Conservation (phyloP, 345 rosid genomes). For the Balakata baccata region DNA sequence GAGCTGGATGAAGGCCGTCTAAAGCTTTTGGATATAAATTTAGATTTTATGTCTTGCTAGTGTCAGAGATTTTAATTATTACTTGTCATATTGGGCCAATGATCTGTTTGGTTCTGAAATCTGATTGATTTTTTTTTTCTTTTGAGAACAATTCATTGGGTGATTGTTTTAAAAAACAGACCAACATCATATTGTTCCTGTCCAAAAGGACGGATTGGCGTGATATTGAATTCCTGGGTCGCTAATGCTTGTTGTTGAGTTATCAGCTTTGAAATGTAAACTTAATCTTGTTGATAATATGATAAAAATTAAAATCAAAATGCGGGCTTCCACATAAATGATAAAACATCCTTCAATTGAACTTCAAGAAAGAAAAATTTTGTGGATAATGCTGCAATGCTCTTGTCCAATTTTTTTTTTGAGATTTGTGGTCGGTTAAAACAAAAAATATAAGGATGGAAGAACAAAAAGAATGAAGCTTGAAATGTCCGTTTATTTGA, state of each 20-base stretch:
- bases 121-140: not conserved
- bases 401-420: not conserved
- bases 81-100: not conserved
- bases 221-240: too few species aligned
- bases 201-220: not conserved
- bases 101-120: not conserved
- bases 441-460: not conserved
- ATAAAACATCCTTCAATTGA: not conserved
- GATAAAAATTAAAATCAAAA: not conserved
- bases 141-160: not conserved
- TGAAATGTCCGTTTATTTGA: not conserved
- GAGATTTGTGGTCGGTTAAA: not conserved
- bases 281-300: not conserved
- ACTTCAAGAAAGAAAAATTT: not conserved
- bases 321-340: not conserved
- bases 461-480: not conserved
- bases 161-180: not conserved
- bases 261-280: not conserved
- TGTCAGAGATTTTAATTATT: not conserved
- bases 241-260: not conserved
- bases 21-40: not conserved
- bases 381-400: not conserved
- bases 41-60: not conserved
- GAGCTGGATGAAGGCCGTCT: not conserved
- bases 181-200: not conserved